A percentile compares a stretch with the other conserved stretches of the same genome.
Conservation (phyloP, 2,329 filamentous ascomycete species). For the Bretziella fagacearum region DNA sequence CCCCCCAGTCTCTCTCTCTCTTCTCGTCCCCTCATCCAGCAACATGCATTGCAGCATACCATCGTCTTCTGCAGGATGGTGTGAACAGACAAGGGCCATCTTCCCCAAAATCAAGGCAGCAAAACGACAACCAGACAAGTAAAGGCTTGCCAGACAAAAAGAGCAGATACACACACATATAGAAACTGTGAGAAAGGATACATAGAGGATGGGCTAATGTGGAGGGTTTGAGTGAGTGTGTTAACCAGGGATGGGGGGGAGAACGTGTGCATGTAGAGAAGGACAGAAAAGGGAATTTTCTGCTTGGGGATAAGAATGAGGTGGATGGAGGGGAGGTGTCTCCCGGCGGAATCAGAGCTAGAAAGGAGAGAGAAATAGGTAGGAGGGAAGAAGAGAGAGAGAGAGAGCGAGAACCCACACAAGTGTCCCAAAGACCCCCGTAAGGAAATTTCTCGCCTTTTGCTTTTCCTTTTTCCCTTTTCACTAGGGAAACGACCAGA, state of each 20-base stretch:
- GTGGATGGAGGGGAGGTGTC: neutral
- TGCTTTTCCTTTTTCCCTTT: no score
- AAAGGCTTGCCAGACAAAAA: neutral
- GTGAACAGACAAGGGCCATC: neutral
- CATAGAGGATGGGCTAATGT: neutral
- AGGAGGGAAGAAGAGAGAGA: neutral
- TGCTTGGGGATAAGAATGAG: neutral
- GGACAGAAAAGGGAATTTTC: neutral
- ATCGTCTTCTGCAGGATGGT: neutral
- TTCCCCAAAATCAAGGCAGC: neutral
- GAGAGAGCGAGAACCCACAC: neutral
- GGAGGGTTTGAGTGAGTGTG: neutral
- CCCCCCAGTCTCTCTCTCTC: neutral
- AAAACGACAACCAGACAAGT: no score
- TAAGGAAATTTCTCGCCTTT: neutral
- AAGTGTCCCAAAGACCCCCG: neutral
- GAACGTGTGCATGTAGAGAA: conserved; percentile 2
- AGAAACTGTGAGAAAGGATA: no score
- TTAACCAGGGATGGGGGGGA: neutral
- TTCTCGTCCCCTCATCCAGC: neutral
- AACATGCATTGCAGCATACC: conserved; percentile 1
- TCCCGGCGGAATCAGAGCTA: neutral
- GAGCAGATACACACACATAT: neutral
- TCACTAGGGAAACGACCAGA: neutral
- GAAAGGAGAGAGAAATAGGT: neutral